These are phyloP conservation scores for Madurella mycetomatis DNA, from an alignment of 2,329 filamentous ascomycete genomes.

Conservation along the genomic window DNA sequence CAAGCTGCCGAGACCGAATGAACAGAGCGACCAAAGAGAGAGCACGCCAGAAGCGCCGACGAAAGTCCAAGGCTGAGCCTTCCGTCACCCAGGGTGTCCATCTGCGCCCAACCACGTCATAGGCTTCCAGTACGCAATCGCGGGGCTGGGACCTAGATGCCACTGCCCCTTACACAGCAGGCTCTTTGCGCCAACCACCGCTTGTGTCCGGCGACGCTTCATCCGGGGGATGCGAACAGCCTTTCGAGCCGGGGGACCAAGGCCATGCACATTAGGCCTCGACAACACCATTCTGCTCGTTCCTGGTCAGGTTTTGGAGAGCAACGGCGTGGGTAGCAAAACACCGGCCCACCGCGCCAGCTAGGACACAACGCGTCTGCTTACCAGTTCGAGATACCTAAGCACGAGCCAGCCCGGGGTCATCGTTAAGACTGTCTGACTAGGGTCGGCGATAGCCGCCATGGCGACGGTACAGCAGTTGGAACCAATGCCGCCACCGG, in stretches of 20 bases:
- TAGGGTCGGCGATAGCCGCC: slow-evolving; percentile 4
- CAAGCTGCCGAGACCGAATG: neutral
- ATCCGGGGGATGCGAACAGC: slow-evolving; percentile 1
- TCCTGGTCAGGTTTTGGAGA: slow-evolving; percentile 13
- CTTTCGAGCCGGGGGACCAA: slow-evolving; percentile 3
- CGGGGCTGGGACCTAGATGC: neutral
- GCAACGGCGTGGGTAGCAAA: neutral
- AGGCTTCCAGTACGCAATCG: neutral
- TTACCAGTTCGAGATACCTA: neutral
- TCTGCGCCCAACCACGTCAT: neutral
- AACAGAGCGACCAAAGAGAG: neutral
- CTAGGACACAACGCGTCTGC: neutral
- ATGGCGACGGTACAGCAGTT: slow-evolving; percentile 29
- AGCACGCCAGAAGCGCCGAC: neutral
- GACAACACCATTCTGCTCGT: slow-evolving; percentile 5
- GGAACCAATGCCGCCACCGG: slow-evolving; percentile 24
- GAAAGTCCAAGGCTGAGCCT: neutral
- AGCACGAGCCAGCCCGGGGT: neutral
- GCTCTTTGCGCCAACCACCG: neutral
- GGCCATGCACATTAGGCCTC: slow-evolving; percentile 20
- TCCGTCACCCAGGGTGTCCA: neutral
- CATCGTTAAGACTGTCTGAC: neutral
- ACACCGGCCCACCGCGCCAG: neutral
- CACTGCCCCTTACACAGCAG: neutral
- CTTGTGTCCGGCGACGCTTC: neutral